Conservation (phyloP, 1,139 yeast species). For the Cylindricascospora bacillispora region DNA sequence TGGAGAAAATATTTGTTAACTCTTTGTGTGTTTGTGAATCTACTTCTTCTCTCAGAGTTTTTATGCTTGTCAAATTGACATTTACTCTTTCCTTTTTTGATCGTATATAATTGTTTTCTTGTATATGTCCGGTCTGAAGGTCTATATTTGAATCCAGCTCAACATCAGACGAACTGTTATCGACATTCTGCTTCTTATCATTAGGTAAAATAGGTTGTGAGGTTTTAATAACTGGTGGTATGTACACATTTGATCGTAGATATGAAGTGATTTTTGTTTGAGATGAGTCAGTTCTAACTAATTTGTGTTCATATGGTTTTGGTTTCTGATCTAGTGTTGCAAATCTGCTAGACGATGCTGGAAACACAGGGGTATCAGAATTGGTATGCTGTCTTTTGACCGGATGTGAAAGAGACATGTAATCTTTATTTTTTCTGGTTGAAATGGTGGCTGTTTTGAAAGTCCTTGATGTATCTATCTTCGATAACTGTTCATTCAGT, state of each 20-base stretch:
- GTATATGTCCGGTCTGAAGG: no score
- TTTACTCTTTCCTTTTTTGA: constrained; percentile 19
- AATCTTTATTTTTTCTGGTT: not conserved
- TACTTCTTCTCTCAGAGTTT: constrained; percentile 39
- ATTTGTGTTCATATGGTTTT: constrained; percentile 42
- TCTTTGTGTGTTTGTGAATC: constrained; percentile 36
- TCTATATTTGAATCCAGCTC: not conserved
- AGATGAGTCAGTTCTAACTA: constrained; percentile 63
- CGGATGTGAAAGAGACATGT: no score
- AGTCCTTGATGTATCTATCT: constrained; percentile 56
- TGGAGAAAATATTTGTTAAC: constrained; percentile 55
- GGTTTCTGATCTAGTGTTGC: constrained; percentile 13
- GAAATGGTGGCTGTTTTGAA: constrained; percentile 35
- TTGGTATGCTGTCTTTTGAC: constrained; percentile 4
- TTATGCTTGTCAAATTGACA: constrained; percentile 49
- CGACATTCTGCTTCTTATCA: not conserved
- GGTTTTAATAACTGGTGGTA: not conserved
- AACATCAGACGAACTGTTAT: not conserved
- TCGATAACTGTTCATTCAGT: constrained; percentile 40
- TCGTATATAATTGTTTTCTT: constrained; percentile 7
- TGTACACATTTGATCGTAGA: constrained; percentile 15
- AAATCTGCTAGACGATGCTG: constrained; percentile 27
- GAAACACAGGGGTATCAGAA: constrained; percentile 13
- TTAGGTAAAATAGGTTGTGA: not conserved
- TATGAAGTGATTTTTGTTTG: constrained; percentile 47